Conservation (phyloP, 2,329 filamentous ascomycete genomes). For the Fonsecaea nubica region DNA sequence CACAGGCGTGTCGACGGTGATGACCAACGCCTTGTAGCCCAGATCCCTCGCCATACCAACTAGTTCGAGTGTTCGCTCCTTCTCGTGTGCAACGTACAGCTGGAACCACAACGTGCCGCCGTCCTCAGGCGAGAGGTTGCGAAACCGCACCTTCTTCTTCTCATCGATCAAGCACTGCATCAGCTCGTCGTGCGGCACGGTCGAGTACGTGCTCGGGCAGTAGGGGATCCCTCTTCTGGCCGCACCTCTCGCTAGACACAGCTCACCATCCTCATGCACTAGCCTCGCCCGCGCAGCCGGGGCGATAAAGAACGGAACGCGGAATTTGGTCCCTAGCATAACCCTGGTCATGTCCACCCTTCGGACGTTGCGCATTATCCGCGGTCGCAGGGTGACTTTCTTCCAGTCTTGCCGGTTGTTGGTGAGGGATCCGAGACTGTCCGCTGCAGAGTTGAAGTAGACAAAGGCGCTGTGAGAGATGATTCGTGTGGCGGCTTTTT, state of each 20-base stretch:
- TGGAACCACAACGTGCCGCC: constrained; percentile 44
- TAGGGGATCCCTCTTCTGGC: constrained; percentile 46
- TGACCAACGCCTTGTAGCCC: constrained; percentile 37
- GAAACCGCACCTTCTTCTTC: constrained; percentile 15
- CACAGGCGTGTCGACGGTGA: constrained; percentile 43
- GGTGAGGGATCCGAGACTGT: constrained; percentile 33
- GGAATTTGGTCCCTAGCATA: constrained; percentile 46
- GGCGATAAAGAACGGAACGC: constrained; percentile 49
- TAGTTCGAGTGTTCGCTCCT: constrained; percentile 54
- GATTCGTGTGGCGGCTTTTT: constrained; percentile 21
- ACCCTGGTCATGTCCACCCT: constrained; percentile 27
- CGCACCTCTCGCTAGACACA: constrained; percentile 47
- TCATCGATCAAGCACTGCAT: constrained; percentile 26
- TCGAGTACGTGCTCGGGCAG: constrained; percentile 47
- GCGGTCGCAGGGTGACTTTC: constrained; percentile 48
- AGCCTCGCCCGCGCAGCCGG: constrained; percentile 48
- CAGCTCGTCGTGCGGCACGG: constrained; percentile 45
- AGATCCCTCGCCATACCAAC: constrained; percentile 46
- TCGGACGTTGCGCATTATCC: constrained; percentile 52
- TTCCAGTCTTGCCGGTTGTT: constrained; percentile 38
- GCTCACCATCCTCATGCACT: constrained; percentile 46
- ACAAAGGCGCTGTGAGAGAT: constrained; percentile 20
- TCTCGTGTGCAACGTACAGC: constrained; percentile 61
- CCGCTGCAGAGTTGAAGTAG: constrained; percentile 34
- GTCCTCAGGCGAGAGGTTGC: constrained; percentile 45